phyloP scores from a whole-genome alignment of 192 early-diverging fungal species.

The Coemansia sp. region DNA sequence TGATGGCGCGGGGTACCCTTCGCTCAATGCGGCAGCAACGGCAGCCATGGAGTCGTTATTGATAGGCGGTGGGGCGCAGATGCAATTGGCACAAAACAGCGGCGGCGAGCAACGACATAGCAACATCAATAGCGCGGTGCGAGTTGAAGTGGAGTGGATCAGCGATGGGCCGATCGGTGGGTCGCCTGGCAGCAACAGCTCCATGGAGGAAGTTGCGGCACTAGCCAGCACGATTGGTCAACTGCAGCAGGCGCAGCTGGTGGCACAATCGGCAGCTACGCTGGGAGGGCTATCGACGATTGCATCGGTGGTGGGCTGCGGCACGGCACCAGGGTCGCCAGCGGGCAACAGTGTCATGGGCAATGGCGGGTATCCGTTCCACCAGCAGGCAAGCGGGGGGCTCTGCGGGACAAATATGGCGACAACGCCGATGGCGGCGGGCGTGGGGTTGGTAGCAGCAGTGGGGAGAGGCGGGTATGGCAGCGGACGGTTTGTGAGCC shows the following conservation, averaged over 20 bases:
- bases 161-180: slow-evolving; percentile 5
- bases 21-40: slow-evolving; percentile 27
- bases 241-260: slow-evolving; percentile 1
- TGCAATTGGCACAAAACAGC: no score
- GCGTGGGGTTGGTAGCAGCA: neutral
- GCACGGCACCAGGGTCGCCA: slow-evolving; percentile 30
- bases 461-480: neutral
- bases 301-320: slow-evolving; percentile 13
- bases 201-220: neutral
- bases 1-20: slow-evolving; percentile 5
- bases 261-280: neutral
- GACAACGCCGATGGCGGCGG: slow-evolving; percentile 14
- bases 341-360: neutral
- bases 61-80: no score
- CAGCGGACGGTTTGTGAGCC: slow-evolving; percentile 1
- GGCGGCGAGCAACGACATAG: neutral
- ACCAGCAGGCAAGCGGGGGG: neutral
- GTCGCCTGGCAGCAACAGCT: neutral
- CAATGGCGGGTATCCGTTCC: slow-evolving; percentile 19
- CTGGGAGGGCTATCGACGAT: slow-evolving; percentile 3
- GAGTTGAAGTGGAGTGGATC: slow-evolving; percentile 45
- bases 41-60: slow-evolving; percentile 17
- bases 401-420: slow-evolving; percentile 1
- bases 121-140: slow-evolving; percentile 2
- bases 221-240: neutral